phyloP scores from a whole-genome alignment of 768 basidiomycete genomes.

The Daedaleopsis sinensis region DNA sequence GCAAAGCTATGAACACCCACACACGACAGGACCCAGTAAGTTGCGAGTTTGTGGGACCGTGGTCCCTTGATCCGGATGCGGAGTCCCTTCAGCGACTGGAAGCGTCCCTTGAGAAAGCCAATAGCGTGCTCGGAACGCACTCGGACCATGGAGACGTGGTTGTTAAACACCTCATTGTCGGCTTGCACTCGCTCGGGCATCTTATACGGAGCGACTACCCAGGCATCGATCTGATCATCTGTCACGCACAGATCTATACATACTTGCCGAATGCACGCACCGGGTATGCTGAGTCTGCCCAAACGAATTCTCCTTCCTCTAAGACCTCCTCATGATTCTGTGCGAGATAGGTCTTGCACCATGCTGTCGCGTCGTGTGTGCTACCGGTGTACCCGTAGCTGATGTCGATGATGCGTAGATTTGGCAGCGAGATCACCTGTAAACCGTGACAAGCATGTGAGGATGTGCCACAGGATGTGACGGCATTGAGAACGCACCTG shows the following conservation, averaged over 20 bases:
- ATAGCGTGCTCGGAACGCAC: slow-evolving; percentile 44
- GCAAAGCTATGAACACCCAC: slow-evolving; percentile 37
- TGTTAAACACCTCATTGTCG: slow-evolving; percentile 41
- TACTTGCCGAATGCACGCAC: slow-evolving; percentile 16
- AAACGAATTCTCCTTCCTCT: slow-evolving; percentile 36
- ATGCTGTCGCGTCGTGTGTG: slow-evolving; percentile 38
- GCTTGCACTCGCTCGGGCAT: slow-evolving; percentile 28
- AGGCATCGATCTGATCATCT: too few relatives aligned
- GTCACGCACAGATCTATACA: slow-evolving; percentile 18
- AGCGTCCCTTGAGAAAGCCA: slow-evolving; percentile 44
- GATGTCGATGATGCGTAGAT: slow-evolving; percentile 41
- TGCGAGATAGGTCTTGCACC: slow-evolving; percentile 25
- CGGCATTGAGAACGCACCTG: too few relatives aligned
- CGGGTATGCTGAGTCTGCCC: slow-evolving; percentile 45
- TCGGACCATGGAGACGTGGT: slow-evolving; percentile 38
- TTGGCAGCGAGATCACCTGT: slow-evolving; percentile 33
- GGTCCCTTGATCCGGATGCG: slow-evolving; percentile 30
- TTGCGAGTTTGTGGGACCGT: slow-evolving; percentile 30
- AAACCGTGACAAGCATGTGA: too few relatives aligned
- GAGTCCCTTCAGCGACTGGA: slow-evolving; percentile 38
- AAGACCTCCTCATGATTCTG: slow-evolving; percentile 28
- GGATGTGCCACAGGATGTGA: too few relatives aligned
- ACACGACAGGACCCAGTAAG: slow-evolving; percentile 36
- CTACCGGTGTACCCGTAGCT: slow-evolving; percentile 34
- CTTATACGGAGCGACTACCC: slow-evolving; percentile 23